phyloP scores from a whole-genome alignment of 192 early-diverging fungal species.

The Coemansia sp. region DNA sequence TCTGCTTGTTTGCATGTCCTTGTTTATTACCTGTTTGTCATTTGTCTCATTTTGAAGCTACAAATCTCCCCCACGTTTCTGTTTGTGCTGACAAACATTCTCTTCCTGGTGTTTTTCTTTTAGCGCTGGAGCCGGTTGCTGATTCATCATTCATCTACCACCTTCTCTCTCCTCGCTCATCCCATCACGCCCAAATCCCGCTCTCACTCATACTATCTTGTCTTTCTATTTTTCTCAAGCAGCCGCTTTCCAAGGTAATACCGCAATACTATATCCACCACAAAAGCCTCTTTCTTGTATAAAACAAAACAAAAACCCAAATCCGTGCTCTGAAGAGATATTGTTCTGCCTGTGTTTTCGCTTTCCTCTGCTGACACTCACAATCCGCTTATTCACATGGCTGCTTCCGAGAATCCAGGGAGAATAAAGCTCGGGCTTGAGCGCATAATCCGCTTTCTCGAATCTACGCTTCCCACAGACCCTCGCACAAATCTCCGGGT shows the following conservation, averaged over 20 bases:
- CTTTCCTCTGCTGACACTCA: neutral
- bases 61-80: neutral
- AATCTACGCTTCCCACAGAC: constrained; percentile 34
- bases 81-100: neutral
- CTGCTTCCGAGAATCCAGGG: constrained; percentile 18
- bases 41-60: neutral
- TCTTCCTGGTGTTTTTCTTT: too few species aligned
- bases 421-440: constrained; percentile 43
- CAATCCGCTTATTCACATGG: constrained; percentile 15
- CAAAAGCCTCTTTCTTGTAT: neutral
- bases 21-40: constrained; percentile 1
- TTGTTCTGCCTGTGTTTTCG: neutral
- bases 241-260: neutral
- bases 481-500: constrained; percentile 57
- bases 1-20: neutral
- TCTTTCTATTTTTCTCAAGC: neutral
- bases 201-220: neutral
- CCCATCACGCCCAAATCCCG: neutral
- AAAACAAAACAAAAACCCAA: neutral
- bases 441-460: constrained; percentile 59
- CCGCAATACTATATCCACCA: constrained; percentile 1
- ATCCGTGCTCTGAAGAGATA: neutral
- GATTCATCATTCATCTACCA: neutral
- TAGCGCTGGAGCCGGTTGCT: too few species aligned
- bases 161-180: neutral